Evolutionary conservation across 805 yeast species (phyloP).

Genomic region (Nakazawaea laoshanensis): DNA sequence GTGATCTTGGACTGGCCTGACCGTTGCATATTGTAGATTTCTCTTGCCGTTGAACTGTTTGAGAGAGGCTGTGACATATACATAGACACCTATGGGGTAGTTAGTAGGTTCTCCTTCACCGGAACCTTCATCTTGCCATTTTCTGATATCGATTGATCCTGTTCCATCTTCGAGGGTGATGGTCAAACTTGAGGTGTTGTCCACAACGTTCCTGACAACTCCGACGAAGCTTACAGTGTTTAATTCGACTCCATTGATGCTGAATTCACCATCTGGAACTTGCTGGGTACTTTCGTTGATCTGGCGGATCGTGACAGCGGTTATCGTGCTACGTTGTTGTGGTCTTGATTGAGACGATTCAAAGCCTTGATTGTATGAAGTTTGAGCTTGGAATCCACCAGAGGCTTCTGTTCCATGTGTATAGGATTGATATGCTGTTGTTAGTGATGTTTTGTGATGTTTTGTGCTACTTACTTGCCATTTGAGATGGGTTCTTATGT

Average conservation of each 20-base stretch:
- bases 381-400: slow-evolving; percentile 13
- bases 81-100: slow-evolving; percentile 48
- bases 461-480: slow-evolving; percentile 7
- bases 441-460: neutral
- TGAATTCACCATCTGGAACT: slow-evolving; percentile 62
- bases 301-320: slow-evolving; percentile 72
- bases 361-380: no score
- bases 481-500: no score
- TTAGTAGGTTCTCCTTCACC: slow-evolving; percentile 23
- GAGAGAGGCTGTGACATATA: slow-evolving; percentile 47
- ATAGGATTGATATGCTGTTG: slow-evolving; percentile 27
- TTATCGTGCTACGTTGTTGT: slow-evolving; percentile 28
- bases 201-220: slow-evolving; percentile 55
- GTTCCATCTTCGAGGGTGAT: slow-evolving; percentile 75
- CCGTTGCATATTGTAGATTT: slow-evolving; percentile 54
- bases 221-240: slow-evolving; percentile 62
- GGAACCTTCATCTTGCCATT: slow-evolving; percentile 35
- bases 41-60: slow-evolving; percentile 57
- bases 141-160: slow-evolving; percentile 54
- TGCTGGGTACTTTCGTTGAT: slow-evolving; percentile 52
- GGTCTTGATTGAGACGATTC: slow-evolving; percentile 17
- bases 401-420: slow-evolving; percentile 26
- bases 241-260: slow-evolving; percentile 49
- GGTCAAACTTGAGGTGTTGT: slow-evolving; percentile 45
- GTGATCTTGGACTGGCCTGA: slow-evolving; percentile 49